These are phyloP conservation scores for Debaryomycetaceae sp. DNA, from an alignment of 1,139 yeast species.

Conservation along the genomic window DNA sequence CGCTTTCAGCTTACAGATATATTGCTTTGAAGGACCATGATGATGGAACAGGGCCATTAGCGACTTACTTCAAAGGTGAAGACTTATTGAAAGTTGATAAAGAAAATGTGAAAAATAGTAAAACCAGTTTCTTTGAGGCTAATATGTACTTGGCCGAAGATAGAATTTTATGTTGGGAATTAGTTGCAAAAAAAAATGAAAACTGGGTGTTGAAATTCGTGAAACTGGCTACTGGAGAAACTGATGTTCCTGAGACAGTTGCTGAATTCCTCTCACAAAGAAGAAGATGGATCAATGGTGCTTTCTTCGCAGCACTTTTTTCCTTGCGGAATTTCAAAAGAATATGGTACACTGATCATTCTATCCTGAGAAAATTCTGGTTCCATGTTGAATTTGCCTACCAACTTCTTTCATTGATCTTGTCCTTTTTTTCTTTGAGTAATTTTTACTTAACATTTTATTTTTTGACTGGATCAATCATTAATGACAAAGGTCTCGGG, in stretches of 20 bases:
- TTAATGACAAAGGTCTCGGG: conserved; percentile 50
- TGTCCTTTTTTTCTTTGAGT: conserved; percentile 87
- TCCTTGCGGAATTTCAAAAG: conserved; percentile 75
- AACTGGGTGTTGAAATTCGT: conserved; percentile 94
- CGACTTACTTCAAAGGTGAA: conserved; percentile 89
- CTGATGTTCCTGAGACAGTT: conserved; percentile 91
- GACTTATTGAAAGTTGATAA: conserved; percentile 39
- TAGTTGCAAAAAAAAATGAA: conserved; percentile 81
- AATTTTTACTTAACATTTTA: conserved; percentile 90
- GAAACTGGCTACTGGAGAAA: conserved; percentile 91
- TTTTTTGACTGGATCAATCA: conserved; percentile 85
- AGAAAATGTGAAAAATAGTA: conserved; percentile 31
- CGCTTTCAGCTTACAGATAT: conserved; percentile 90
- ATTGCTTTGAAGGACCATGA: conserved; percentile 80
- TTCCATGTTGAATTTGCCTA: conserved; percentile 81
- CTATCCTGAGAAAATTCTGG: conserved; percentile 68
- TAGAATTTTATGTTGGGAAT: conserved; percentile 95
- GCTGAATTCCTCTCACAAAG: conserved; percentile 93
- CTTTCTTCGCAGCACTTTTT: conserved; percentile 91
- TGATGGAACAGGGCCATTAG: conserved; percentile 91
- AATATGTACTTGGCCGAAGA: conserved; percentile 98
- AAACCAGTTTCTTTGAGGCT: conserved; percentile 81
- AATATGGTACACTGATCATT: conserved; percentile 87
- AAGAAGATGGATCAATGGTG: conserved; percentile 98
- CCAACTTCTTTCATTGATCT: conserved; percentile 70